Evolutionary conservation across 257 asterid species (phyloP).

Genomic region (Plantago elongata): DNA sequence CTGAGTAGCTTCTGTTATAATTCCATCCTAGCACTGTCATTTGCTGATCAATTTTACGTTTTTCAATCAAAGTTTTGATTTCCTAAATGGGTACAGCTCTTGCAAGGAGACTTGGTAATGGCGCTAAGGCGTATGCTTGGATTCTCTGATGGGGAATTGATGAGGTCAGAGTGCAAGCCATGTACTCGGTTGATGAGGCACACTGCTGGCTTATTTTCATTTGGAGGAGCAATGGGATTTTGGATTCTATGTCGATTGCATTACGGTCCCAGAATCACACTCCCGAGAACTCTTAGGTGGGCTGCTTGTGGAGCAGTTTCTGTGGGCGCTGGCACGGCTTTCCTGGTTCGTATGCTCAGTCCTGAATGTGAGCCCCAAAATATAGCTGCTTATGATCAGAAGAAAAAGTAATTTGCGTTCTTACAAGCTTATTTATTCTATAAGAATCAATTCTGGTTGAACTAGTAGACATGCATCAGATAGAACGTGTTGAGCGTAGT

Average conservation of each 20-base stretch:
- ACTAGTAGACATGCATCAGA: no score
- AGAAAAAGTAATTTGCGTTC: slow-evolving; percentile 23
- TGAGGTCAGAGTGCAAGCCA: slow-evolving; percentile 88
- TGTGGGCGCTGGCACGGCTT: slow-evolving; percentile 57
- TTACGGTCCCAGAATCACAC: slow-evolving; percentile 66
- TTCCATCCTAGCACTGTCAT: no score
- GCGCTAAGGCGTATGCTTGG: slow-evolving; percentile 76
- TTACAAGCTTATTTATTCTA: no score
- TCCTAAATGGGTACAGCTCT: no score
- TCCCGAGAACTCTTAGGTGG: slow-evolving; percentile 79
- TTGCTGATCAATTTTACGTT: no score
- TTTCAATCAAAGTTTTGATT: no score
- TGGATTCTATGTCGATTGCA: slow-evolving; percentile 92
- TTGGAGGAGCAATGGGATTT: slow-evolving; percentile 84
- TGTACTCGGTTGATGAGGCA: slow-evolving; percentile 76
- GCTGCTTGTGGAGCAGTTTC: slow-evolving; percentile 73
- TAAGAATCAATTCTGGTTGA: no score
- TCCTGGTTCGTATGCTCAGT: slow-evolving; percentile 66
- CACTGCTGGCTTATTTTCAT: slow-evolving; percentile 72
- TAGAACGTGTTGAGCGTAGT: no score
- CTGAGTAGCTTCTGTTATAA: no score
- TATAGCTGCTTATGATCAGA: slow-evolving; percentile 70
- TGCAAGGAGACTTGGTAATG: no score
- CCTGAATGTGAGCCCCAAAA: slow-evolving; percentile 93
- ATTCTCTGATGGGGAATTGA: slow-evolving; percentile 74